A percentile compares a stretch with the other conserved stretches of the same genome.
Conservation (phyloP, 768 basidiomycete species). For the Russula lepida region DNA sequence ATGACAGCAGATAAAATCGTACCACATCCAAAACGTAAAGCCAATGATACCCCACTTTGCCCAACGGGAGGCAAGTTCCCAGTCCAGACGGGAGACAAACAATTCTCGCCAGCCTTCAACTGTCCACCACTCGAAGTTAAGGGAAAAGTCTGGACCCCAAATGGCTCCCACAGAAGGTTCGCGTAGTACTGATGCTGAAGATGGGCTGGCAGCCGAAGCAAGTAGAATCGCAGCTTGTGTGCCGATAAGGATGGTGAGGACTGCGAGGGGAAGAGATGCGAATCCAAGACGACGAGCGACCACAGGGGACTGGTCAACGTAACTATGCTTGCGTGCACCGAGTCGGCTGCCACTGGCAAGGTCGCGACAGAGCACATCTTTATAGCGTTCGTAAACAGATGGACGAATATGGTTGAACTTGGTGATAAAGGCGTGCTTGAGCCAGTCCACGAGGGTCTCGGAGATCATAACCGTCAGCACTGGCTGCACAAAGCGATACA, state of each 20-base stretch:
- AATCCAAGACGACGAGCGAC: constrained; percentile 93
- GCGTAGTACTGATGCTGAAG: constrained; percentile 11
- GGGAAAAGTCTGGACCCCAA: constrained; percentile 26
- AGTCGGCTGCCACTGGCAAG: constrained; percentile 70
- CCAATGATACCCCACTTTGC: constrained; percentile 60
- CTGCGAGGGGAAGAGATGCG: constrained; percentile 84
- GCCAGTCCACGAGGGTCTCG: constrained; percentile 95
- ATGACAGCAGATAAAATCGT: constrained; percentile 22
- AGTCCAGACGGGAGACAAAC: constrained; percentile 30
- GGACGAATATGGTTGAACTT: constrained; percentile 99
- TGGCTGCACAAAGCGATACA: constrained; percentile 44
- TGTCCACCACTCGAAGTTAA: constrained; percentile 38
- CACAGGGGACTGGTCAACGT: constrained; percentile 92
- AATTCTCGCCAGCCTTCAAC: constrained; percentile 20
- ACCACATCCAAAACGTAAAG: constrained; percentile 81
- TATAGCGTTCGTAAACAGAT: constrained; percentile 89
- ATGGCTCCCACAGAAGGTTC: constrained; percentile 25
- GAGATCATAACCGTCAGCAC: constrained; percentile 85
- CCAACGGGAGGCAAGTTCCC: constrained; percentile 43
- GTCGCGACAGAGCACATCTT: constrained; percentile 91
- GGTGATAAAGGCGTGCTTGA: constrained; percentile 98
- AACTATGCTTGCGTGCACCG: constrained; percentile 73
- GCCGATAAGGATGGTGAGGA: constrained; percentile 68
- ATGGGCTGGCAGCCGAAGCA: constrained; percentile 31
- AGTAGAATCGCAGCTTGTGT: constrained; percentile 60